Conservation (phyloP, 2,329 filamentous ascomycete species). For the Domatiomyces catenatus region DNA sequence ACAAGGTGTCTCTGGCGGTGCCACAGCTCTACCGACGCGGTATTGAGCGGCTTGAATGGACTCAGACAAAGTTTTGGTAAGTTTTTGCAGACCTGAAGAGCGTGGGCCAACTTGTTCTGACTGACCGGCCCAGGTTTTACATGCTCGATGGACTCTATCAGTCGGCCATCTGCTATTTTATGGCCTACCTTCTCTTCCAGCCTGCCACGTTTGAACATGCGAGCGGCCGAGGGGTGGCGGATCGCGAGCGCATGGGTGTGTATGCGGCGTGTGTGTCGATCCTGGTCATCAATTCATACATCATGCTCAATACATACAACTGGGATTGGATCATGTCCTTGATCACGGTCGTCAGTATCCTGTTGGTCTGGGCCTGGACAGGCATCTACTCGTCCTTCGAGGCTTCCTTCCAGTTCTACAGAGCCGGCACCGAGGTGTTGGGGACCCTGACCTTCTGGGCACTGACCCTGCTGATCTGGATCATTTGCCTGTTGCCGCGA, state of each 20-base stretch:
- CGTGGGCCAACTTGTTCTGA: background rate
- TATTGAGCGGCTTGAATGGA: conserved; percentile 95
- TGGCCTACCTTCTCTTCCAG: conserved; percentile 67
- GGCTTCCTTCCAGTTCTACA: conserved; percentile 52
- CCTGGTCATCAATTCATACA: conserved; percentile 81
- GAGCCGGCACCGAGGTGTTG: conserved; percentile 64
- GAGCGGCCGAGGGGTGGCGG: conserved; percentile 61
- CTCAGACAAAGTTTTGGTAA: conserved; percentile 89
- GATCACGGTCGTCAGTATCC: conserved; percentile 63
- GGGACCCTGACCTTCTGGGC: conserved; percentile 76
- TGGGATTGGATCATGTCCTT: conserved; percentile 96
- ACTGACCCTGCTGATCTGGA: conserved; percentile 58
- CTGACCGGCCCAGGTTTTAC: conserved; percentile 48
- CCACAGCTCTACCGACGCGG: conserved; percentile 90
- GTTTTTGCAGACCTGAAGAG: conserved; percentile 19
- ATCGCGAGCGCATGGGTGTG: conserved; percentile 70
- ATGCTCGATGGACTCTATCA: conserved; percentile 94
- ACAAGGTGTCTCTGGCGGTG: conserved; percentile 82
- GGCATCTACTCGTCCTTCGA: conserved; percentile 61
- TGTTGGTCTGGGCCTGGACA: conserved; percentile 92
- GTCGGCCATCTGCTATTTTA: conserved; percentile 82
- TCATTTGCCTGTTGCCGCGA: conserved; percentile 72
- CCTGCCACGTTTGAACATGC: conserved; percentile 52
- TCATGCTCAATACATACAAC: conserved; percentile 87
- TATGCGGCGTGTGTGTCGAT: conserved; percentile 76